Conservation (phyloP, 768 basidiomycete genomes). For the Aureoboletus auriporus region DNA sequence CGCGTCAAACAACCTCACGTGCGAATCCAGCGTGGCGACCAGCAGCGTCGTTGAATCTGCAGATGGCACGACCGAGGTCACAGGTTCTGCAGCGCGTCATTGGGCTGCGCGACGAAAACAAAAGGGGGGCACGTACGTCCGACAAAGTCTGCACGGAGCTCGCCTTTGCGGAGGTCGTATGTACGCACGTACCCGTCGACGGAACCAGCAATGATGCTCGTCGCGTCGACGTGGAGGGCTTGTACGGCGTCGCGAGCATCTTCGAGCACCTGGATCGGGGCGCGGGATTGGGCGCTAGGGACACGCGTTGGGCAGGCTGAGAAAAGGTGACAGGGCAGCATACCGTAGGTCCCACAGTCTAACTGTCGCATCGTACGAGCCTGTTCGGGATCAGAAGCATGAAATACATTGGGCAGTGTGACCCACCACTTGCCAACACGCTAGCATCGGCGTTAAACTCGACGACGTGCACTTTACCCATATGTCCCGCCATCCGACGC, state of each 20-base stretch:
- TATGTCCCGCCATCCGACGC: conserved; percentile 81
- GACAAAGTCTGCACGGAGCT: conserved; percentile 84
- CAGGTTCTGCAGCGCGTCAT: conserved; percentile 56
- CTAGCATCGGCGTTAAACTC: conserved; percentile 87
- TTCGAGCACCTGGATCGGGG: conserved; percentile 86
- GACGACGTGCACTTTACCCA: conserved; percentile 86
- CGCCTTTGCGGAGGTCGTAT: conserved; percentile 93
- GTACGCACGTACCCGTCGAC: conserved; percentile 91
- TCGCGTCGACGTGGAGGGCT: conserved; percentile 61
- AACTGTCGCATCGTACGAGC: conserved; percentile 90
- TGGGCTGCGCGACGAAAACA: not conserved
- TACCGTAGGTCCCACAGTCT: conserved; percentile 91
- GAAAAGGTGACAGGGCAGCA: conserved; percentile 4
- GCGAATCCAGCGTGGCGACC: conserved; percentile 79
- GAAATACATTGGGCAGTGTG: not conserved
- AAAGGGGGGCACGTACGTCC: conserved; percentile 62
- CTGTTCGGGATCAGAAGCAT: conserved; percentile 35
- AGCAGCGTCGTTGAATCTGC: conserved; percentile 78
- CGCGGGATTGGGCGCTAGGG: conserved; percentile 68
- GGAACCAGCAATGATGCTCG: conserved; percentile 74
- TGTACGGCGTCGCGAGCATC: conserved; percentile 89
- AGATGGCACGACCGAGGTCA: conserved; percentile 79
- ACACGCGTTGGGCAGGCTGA: not conserved
- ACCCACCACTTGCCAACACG: conserved; percentile 80
- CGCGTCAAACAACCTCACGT: conserved; percentile 82